Base-by-base conservation (phyloP, 2,329 filamentous ascomycete genomes). In the Pyrenophora tritici-repentis region DNA sequence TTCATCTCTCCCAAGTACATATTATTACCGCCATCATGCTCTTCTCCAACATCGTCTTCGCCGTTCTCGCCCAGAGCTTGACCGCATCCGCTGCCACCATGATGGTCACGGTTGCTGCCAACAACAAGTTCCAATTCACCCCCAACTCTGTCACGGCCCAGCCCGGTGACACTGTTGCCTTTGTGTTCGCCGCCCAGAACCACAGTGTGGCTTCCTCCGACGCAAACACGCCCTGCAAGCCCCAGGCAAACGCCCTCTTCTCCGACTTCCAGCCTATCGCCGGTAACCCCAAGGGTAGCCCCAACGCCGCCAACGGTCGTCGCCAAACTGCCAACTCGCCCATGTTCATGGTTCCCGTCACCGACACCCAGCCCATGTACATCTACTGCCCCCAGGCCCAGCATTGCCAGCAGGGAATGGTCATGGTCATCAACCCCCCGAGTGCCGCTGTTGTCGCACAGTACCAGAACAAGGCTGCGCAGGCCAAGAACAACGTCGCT, bases 391-490 rank as follows among this genome's bases (percentile, higher is more conserved):
- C 83, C 22, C 86, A 90, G 73, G 67, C 66, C 0, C 62, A 66
- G 47, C 89, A 93, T 75, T 93, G 89, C 74, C 82, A 90, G 72
- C 76, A 73, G 43, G 87, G 87, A 53, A 91, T 91, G 86, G 79
- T 81, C 52, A 86, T 89, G 80, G 87, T 89, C 17, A 85, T 91
- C 70, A 90, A 91, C 74, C 66, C 66, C 33, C 62, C 66, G 12
- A 58, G 54, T 36, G 56, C 46, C 32, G 58, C 61, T n/a, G 58
- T 60, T n/a, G 63, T 68, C 2, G 52, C 60, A 10, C 52, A 59
- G 47, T 68, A 68, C 51, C 42, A 44, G 14, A 56, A 62, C 41
- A 56, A 55, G 45, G 65, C 65, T 33, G 62, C 65, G 1, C 54
- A 65, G 34, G 59, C 61, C 29, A 65, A 61, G n/a, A 66, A 66